Base-by-base conservation (phyloP, 83 land plant species). In the Picea abies region DNA sequence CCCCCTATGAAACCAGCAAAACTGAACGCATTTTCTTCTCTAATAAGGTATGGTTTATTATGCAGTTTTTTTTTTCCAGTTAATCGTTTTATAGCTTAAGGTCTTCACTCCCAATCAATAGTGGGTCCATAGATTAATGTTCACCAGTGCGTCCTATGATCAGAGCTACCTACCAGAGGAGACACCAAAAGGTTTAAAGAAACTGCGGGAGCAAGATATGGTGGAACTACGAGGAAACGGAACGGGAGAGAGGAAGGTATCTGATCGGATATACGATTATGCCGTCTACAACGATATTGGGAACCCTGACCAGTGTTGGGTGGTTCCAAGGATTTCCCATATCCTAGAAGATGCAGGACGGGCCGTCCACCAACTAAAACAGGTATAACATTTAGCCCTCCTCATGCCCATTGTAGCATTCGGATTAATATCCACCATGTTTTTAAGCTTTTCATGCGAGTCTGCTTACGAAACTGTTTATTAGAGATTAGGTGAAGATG, bases 231-330 rank as follows among this genome's bases (percentile, higher is more conserved):
- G 60, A 47, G 84, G 84, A 35, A 12, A 83, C 49, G 84, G 84
- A 26, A 78, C 73, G 1, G 84, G 81, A 44, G 81, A 83, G n/a
- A 64, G 64, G 84, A 83, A 78, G 20, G 61, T 25, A 1, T 80
- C n/a, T 6, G 84, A 83, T 67, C 82, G 70, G 41, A 83, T 83
- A 52, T 83, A 83, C 19, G 84, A 83, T 47, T 83, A 83, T 63
- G 84, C 37, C n/a, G 61, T 78, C 1, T 83, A 83, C 56, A 78
- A 83, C 41, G 77, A 83, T 49, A 22, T 83, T 44, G 81, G 81
- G 3, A 16, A 78, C 3, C 81, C 82, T 35, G 35, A 35, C 35
- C 3, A 58, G 75, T 67, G 22, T 22, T 83, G 67, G 84, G 84
- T 9, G 84, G 84, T 7, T 77, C 81, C 2, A 23, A 47, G 9